Evolutionary conservation across 176 grass and related monocot species (phyloP).

Genomic region (Leersia perrieri): DNA sequence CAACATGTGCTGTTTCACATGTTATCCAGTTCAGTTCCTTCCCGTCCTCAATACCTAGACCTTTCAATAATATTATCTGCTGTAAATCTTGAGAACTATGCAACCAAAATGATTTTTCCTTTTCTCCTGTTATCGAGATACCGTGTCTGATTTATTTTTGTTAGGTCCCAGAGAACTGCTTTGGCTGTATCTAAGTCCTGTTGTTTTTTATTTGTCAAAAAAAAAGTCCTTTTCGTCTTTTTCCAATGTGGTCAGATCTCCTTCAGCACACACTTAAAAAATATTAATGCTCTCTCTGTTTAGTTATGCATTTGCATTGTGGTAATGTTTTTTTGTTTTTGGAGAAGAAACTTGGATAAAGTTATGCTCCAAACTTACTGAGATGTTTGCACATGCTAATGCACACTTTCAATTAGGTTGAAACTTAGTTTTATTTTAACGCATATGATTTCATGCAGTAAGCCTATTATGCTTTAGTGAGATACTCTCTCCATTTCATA

Average conservation of each 20-base stretch:
- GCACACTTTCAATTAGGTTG: too few species aligned
- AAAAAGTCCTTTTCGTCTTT: background rate
- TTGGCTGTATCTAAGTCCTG: background rate
- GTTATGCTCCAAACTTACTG: background rate
- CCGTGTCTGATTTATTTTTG: background rate
- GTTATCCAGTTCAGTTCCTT: background rate
- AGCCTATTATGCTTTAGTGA: background rate
- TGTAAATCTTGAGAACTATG: slow-evolving; percentile 14
- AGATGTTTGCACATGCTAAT: background rate
- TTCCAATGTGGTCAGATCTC: background rate
- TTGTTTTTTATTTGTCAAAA: too few species aligned
- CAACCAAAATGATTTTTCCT: slow-evolving; percentile 1
- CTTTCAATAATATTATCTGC: background rate
- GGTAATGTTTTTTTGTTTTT: background rate
- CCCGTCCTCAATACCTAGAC: background rate
- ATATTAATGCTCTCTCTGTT: background rate
- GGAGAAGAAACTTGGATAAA: slow-evolving; percentile 6
- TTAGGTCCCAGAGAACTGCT: background rate
- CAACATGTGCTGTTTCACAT: background rate
- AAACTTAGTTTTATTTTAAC: background rate
- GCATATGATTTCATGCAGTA: background rate
- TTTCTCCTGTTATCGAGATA: slow-evolving; percentile 16
- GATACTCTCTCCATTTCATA: too few species aligned
- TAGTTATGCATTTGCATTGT: background rate
- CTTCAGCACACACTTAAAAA: background rate